A percentile compares a stretch with the other conserved stretches of the same genome.
These are phyloP conservation scores for Paramyrothecium sp. DNA, from an alignment of 2,329 filamentous ascomycete species.

Conservation along the genomic window DNA sequence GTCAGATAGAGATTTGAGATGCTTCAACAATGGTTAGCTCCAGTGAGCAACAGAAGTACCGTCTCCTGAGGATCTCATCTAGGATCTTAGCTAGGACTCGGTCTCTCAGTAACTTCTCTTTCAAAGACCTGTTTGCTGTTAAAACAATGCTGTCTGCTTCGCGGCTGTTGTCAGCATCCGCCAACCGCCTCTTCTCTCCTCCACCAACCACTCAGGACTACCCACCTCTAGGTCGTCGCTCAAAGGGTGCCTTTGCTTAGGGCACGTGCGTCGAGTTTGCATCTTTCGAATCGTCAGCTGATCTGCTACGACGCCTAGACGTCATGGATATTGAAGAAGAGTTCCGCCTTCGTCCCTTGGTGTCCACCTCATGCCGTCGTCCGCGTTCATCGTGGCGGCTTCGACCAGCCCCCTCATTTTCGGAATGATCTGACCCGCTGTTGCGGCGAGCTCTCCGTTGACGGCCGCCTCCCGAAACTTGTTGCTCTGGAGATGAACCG, in stretches of 20 bases:
- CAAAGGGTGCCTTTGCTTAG: constrained; percentile 11
- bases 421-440: constrained; percentile 16
- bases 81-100: constrained; percentile 2
- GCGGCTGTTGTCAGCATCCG: constrained; percentile 8
- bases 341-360: constrained; percentile 40
- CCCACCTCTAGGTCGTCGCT: constrained; percentile 21
- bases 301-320: constrained; percentile 48
- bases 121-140: neutral
- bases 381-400: constrained; percentile 8
- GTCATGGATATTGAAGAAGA: constrained; percentile 51
- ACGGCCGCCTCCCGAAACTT: neutral
- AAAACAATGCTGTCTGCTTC: too few relatives aligned
- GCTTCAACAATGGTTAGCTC: neutral
- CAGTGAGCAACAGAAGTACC: neutral
- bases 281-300: constrained; percentile 53
- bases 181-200: neutral
- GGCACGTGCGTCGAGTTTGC: constrained; percentile 10
- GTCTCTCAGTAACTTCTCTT: constrained; percentile 1
- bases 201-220: constrained; percentile 5
- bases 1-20: neutral
- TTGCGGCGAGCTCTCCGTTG: constrained; percentile 23
- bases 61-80: constrained; percentile 29
- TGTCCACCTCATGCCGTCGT: constrained; percentile 13
- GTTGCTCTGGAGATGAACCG: constrained; percentile 5
- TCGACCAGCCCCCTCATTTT: neutral